Conservation (phyloP, 208 protist species). For the Crithidia mellificae region DNA sequence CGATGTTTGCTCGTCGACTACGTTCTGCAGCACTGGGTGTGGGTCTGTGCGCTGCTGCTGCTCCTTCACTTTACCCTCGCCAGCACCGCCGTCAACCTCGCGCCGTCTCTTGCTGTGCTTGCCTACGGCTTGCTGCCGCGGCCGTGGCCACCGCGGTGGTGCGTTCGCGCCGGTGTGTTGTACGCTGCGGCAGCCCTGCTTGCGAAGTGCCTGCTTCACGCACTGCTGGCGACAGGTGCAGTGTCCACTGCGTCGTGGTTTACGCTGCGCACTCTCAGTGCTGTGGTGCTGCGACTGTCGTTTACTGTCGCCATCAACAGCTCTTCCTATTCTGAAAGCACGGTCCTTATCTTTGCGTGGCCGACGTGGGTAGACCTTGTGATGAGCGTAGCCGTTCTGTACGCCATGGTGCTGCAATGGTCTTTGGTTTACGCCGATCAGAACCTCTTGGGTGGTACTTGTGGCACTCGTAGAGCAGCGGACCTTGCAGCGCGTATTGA, state of each 20-base stretch:
- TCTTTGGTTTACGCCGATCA: slow-evolving; percentile 18
- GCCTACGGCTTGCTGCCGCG: slow-evolving; percentile 39
- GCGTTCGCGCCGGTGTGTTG: slow-evolving; percentile 28
- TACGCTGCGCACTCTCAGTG: slow-evolving; percentile 2
- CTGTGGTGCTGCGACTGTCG: slow-evolving; percentile 6
- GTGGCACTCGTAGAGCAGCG: too few species aligned
- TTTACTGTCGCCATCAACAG: neutral
- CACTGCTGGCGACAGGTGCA: neutral
- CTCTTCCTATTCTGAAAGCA: neutral
- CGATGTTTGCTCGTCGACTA: slow-evolving; percentile 12
- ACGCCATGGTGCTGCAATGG: slow-evolving; percentile 23
- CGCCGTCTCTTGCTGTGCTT: slow-evolving; percentile 35
- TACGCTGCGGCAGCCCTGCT: slow-evolving; percentile 32
- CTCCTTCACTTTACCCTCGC: slow-evolving; percentile 48
- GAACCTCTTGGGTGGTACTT: slow-evolving; percentile 6
- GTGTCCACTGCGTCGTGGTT: neutral
- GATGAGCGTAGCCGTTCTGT: slow-evolving; percentile 17
- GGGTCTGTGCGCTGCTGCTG: slow-evolving; percentile 38
- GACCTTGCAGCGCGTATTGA: neutral
- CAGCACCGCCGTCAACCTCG: slow-evolving; percentile 41
- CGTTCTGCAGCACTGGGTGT: slow-evolving; percentile 28
- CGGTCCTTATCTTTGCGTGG: neutral
- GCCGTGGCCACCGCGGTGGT: slow-evolving; percentile 41
- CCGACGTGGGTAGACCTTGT: slow-evolving; percentile 22
- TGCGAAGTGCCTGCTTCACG: slow-evolving; percentile 32